A percentile compares a stretch with the other conserved stretches of the same genome.
phyloP scores from a whole-genome alignment of 108 stramenopile genomes.

The Skeletonema marinoi region DNA sequence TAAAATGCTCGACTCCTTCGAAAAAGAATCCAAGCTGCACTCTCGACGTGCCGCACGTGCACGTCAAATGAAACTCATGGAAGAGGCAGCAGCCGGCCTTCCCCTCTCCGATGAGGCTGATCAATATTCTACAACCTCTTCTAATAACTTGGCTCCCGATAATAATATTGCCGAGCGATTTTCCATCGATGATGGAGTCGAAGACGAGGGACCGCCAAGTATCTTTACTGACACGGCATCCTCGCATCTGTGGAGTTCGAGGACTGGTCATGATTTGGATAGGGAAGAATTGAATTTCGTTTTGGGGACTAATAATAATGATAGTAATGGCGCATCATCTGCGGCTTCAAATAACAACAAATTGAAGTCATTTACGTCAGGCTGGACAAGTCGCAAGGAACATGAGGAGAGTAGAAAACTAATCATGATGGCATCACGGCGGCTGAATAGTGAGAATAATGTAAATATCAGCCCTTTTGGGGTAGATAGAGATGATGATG shows the following conservation, averaged over 20 bases:
- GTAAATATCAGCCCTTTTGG: neutral
- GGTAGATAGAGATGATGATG: neutral
- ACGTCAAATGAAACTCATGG: slow-evolving; percentile 46
- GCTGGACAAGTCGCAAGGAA: neutral
- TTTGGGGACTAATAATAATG: slow-evolving; percentile 6
- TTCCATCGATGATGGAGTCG: slow-evolving; percentile 15
- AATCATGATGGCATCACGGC: slow-evolving; percentile 14
- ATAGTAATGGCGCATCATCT: neutral
- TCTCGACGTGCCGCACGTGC: slow-evolving; percentile 36
- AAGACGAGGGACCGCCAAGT: slow-evolving; percentile 5
- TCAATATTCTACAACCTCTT: neutral
- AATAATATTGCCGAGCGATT: neutral
- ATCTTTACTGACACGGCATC: neutral
- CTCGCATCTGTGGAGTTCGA: neutral
- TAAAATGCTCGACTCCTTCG: slow-evolving; percentile 34
- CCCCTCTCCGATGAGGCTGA: neutral
- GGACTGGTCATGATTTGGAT: slow-evolving; percentile 2
- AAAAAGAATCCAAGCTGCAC: slow-evolving; percentile 41
- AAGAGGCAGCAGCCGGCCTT: slow-evolving; percentile 45
- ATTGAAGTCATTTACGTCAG: neutral
- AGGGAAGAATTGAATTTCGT: slow-evolving; percentile 17
- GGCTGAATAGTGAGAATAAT: neutral
- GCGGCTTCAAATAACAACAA: neutral
- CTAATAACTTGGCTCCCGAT: neutral
- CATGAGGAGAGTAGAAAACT: slow-evolving; percentile 25